Conservation (phyloP, 2,329 filamentous ascomycete genomes). For the Decorospora gaudefroyi region DNA sequence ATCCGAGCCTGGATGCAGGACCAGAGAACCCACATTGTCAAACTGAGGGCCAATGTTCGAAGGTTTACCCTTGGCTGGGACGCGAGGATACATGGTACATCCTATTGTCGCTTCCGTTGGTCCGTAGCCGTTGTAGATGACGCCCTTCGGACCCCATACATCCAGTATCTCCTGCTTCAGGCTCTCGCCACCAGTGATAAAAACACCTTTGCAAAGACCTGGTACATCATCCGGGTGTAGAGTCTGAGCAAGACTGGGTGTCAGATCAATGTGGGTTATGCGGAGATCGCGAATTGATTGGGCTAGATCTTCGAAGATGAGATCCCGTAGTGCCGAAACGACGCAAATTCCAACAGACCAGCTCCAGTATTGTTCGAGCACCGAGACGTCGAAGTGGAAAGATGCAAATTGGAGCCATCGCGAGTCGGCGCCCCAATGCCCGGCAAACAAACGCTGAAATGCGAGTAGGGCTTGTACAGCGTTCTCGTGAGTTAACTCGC, state of each 20-base stretch:
- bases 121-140: slow-evolving; percentile 89
- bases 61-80: slow-evolving; percentile 75
- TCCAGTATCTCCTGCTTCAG: slow-evolving; percentile 88
- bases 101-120: slow-evolving; percentile 94
- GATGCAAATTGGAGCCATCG: slow-evolving; percentile 92
- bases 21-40: slow-evolving; percentile 82
- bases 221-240: slow-evolving; percentile 81
- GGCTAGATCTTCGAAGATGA: slow-evolving; percentile 82
- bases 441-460: slow-evolving; percentile 76
- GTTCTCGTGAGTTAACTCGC: slow-evolving; percentile 86
- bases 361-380: slow-evolving; percentile 93
- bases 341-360: slow-evolving; percentile 90
- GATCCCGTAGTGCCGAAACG: slow-evolving; percentile 77
- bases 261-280: slow-evolving; percentile 91
- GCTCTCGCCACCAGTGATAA: slow-evolving; percentile 90
- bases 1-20: slow-evolving; percentile 71
- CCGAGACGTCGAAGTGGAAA: slow-evolving; percentile 92
- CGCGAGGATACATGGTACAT: slow-evolving; percentile 84
- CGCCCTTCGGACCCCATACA: slow-evolving; percentile 75
- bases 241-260: slow-evolving; percentile 80
- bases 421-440: slow-evolving; percentile 73
- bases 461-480: slow-evolving; percentile 86
- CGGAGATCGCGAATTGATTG: slow-evolving; percentile 69
- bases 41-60: slow-evolving; percentile 89
- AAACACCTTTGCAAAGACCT: slow-evolving; percentile 77